These are phyloP conservation scores for Suillus weaverae DNA, from an alignment of 768 basidiomycete species.

Conservation along the genomic window DNA sequence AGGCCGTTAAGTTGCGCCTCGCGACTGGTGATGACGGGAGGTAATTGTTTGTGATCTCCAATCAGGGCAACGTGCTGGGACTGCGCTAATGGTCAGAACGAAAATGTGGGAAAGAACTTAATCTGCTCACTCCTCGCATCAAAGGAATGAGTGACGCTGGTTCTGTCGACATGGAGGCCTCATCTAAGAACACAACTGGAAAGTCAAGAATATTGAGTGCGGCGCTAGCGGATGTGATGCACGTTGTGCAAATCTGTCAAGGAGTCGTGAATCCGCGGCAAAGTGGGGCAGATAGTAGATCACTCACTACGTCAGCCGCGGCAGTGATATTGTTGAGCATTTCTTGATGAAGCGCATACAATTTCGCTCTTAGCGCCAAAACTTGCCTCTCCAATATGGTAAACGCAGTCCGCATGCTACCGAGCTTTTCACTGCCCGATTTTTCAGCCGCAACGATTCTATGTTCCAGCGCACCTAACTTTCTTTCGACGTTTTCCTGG, in stretches of 20 bases:
- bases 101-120: conserved; percentile 8
- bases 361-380: conserved; percentile 39
- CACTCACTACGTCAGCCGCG: conserved; percentile 71
- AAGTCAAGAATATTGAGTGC: conserved; percentile 78
- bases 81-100: conserved; percentile 38
- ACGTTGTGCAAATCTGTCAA: conserved; percentile 82
- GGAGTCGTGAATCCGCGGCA: conserved; percentile 10
- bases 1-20: conserved; percentile 75
- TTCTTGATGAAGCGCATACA: conserved; percentile 55
- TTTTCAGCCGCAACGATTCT: conserved; percentile 23
- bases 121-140: conserved; percentile 83
- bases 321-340: conserved; percentile 67
- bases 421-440: conserved; percentile 25
- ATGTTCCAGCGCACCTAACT: conserved; percentile 26
- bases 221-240: conserved; percentile 70
- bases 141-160: conserved; percentile 88
- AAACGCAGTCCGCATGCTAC: conserved; percentile 29
- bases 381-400: conserved; percentile 31
- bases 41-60: conserved; percentile 96
- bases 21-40: conserved; percentile 79
- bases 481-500: conserved; percentile 32
- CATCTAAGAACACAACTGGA: conserved; percentile 91
- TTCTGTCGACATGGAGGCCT: conserved; percentile 96
- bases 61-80: conserved; percentile 83
- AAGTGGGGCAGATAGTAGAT: conserved; percentile 4